Conservation (phyloP, 179 eudicot species). For the Pouteria campechiana region DNA sequence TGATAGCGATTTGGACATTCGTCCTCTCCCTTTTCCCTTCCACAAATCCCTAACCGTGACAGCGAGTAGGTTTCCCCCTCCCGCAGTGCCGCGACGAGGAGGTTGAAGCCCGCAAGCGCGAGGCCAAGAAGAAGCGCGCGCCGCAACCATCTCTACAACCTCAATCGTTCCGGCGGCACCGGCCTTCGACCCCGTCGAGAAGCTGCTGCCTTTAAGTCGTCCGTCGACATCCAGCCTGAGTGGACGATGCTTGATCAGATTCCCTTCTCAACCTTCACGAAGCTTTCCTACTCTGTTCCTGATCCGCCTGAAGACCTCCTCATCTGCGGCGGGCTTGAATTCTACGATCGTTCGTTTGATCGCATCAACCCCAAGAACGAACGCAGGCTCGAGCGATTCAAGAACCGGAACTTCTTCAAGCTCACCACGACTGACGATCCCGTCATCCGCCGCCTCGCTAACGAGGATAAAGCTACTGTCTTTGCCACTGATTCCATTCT, state of each 20-base stretch:
- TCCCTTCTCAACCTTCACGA: constrained; percentile 78
- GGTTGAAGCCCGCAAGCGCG: too few species aligned
- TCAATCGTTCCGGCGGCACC: constrained; percentile 10
- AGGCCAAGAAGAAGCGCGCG: too few species aligned
- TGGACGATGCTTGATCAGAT: constrained; percentile 99
- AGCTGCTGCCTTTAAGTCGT: constrained; percentile 64
- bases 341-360: constrained; percentile 57
- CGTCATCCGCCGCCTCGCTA: constrained; percentile 68
- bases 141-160: too few species aligned
- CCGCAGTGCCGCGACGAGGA: too few species aligned
- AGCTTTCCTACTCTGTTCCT: constrained; percentile 58
- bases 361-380: constrained; percentile 67
- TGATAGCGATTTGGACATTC: too few species aligned
- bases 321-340: constrained; percentile 60
- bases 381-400: constrained; percentile 67
- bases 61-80: too few species aligned
- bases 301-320: constrained; percentile 85
- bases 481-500: constrained; percentile 80
- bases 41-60: too few species aligned
- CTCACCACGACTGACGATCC: constrained; percentile 96
- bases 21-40: too few species aligned
- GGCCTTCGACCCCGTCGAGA: constrained; percentile 38
- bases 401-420: constrained; percentile 78
- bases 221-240: constrained; percentile 91
- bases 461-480: constrained; percentile 93